Conservation (phyloP, 352 stramenopile genomes). For the Globisporangium camurandrum region DNA sequence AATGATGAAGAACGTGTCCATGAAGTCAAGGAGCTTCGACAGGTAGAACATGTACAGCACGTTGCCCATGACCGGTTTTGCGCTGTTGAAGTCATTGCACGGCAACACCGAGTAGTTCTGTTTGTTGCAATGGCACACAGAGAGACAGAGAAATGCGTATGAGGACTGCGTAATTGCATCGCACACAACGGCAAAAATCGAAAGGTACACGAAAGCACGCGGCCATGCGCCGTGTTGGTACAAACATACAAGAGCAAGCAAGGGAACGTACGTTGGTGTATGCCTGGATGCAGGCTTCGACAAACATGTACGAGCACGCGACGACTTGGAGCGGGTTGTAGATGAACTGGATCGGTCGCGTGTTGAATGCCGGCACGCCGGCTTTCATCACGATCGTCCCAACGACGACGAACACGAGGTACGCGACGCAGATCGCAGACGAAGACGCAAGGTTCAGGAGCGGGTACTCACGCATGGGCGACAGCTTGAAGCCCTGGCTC, state of each 20-base stretch:
- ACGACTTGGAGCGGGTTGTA: conserved; percentile 97
- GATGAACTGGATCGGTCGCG: conserved; percentile 88
- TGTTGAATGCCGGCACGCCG: conserved; percentile 68
- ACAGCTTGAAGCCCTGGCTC: conserved; percentile 38
- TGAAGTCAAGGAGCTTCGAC: conserved; percentile 93
- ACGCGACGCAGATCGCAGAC: conserved; percentile 49
- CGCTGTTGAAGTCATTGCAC: conserved; percentile 89
- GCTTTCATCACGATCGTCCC: conserved; percentile 74
- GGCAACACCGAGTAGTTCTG: conserved; percentile 82
- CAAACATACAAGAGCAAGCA: background rate
- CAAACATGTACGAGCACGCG: conserved; percentile 95
- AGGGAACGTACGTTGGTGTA: conserved; percentile 71
- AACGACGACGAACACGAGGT: conserved; percentile 59
- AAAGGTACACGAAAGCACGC: no score
- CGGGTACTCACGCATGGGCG: conserved; percentile 30
- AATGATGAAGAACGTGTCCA: conserved; percentile 97
- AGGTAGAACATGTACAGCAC: conserved; percentile 98
- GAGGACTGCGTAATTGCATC: no score
- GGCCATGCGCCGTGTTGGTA: conserved; percentile 11
- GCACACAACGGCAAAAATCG: no score
- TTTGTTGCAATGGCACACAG: no score
- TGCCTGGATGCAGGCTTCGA: conserved; percentile 89
- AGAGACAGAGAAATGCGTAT: no score
- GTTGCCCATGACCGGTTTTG: conserved; percentile 90
- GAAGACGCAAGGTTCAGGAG: conserved; percentile 46